A percentile compares a stretch with the other conserved stretches of the same genome.
These are phyloP conservation scores for Pseudogymnoascus sp. DNA, from an alignment of 2,329 filamentous ascomycete genomes.

Conservation along the genomic window DNA sequence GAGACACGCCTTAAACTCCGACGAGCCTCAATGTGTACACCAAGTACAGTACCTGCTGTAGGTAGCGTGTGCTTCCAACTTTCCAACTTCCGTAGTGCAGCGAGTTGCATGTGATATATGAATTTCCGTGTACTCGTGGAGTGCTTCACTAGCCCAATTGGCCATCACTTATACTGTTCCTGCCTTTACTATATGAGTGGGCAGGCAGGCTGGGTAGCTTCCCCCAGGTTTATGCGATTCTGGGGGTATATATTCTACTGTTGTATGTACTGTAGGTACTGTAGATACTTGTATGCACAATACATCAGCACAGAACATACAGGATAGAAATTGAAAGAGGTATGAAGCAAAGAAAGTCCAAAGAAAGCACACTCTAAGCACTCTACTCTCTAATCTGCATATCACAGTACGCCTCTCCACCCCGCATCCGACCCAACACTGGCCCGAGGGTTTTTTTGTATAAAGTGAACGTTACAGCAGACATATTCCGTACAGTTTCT, in stretches of 20 bases:
- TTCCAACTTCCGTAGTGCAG: background rate
- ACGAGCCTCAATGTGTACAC: background rate
- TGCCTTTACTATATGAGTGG: background rate
- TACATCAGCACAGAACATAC: background rate
- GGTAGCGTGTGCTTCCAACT: background rate
- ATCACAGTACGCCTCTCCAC: background rate
- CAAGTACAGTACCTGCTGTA: background rate
- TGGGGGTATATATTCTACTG: background rate
- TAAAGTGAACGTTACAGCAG: background rate
- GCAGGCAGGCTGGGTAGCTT: background rate
- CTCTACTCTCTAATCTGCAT: background rate
- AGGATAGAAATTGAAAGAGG: background rate
- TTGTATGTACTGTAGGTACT: background rate
- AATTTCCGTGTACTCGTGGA: background rate
- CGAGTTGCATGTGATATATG: background rate
- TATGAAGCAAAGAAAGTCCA: background rate
- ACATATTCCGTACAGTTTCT: no score
- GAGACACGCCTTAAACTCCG: background rate
- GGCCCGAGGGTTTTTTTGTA: background rate
- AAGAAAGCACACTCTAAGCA: no score
- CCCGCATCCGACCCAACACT: background rate
- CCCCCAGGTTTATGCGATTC: background rate
- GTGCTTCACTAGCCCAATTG: background rate
- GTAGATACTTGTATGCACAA: background rate
- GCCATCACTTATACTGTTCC: background rate